Conservation (phyloP, 2,329 filamentous ascomycete genomes). For the Chaetomiaceae sp. region DNA sequence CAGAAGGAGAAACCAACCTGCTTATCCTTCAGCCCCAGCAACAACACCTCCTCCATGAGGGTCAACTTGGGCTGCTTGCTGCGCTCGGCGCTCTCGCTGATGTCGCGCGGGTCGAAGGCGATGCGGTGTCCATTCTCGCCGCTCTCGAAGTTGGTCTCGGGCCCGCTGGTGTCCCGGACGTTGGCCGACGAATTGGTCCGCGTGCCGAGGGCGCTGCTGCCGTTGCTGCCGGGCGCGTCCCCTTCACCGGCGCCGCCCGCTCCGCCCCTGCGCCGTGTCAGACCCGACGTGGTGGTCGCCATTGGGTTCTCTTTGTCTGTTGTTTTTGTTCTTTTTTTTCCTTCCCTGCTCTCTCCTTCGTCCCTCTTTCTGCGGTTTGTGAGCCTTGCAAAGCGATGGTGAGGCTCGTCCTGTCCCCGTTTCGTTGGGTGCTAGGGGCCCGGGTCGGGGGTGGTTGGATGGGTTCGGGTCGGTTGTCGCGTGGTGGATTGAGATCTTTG, state of each 20-base stretch:
- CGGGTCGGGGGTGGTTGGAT: background rate
- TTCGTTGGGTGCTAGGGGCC: background rate
- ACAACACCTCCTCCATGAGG: conserved; percentile 94
- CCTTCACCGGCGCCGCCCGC: conserved; percentile 53
- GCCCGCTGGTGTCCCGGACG: conserved; percentile 46
- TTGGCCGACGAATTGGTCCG: conserved; percentile 53
- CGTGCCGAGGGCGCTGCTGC: conserved; percentile 52
- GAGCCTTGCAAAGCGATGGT: background rate
- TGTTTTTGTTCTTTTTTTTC: background rate
- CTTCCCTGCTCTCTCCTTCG: background rate
- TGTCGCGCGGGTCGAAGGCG: conserved; percentile 93
- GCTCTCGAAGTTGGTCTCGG: conserved; percentile 82
- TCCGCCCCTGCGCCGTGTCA: conserved; percentile 65
- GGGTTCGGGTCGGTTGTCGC: conserved; percentile 1
- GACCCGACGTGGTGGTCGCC: conserved; percentile 45
- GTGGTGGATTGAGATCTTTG: conserved; percentile 1
- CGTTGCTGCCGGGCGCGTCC: conserved; percentile 57
- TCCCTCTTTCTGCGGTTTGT: too few relatives aligned
- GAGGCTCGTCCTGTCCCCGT: background rate
- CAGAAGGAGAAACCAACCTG: conserved; percentile 56
- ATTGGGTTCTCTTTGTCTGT: conserved; percentile 18
- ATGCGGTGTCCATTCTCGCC: conserved; percentile 98
- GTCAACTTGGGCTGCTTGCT: conserved; percentile 98
- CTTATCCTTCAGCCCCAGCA: conserved; percentile 96
- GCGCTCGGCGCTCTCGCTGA: conserved; percentile 92